phyloP scores from a whole-genome alignment of 352 stramenopile species.

The Globisporangium irregulare region DNA sequence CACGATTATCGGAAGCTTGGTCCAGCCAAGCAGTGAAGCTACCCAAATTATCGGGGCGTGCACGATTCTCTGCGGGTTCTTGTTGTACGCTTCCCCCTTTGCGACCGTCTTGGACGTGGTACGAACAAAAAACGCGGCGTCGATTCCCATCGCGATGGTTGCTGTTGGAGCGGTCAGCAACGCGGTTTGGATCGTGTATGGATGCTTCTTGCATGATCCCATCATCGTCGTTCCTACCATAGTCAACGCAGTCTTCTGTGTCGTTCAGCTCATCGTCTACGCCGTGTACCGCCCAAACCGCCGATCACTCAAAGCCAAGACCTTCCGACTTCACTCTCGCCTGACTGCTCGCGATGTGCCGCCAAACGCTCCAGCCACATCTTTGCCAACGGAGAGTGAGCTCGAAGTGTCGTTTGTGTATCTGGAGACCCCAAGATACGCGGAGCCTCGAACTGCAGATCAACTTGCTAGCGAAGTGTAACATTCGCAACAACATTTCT shows the following conservation, averaged over 20 bases:
- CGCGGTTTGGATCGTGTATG: conserved; percentile 39
- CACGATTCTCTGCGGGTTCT: conserved; percentile 26
- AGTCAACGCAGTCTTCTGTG: conserved; percentile 32
- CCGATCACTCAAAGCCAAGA: conserved; percentile 3
- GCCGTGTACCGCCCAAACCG: conserved; percentile 24
- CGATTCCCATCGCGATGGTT: conserved; percentile 39
- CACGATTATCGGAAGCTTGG: conserved; percentile 12
- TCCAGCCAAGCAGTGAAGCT: conserved; percentile 15
- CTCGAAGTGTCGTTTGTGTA: conserved; percentile 21
- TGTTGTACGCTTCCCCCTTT: conserved; percentile 36
- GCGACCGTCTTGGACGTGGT: conserved; percentile 28
- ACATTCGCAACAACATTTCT: not conserved
- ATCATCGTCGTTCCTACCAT: conserved; percentile 33
- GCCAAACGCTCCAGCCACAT: conserved; percentile 15
- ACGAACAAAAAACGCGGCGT: conserved; percentile 28
- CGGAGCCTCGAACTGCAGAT: not conserved
- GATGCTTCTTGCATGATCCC: conserved; percentile 27
- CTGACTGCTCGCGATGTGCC: not conserved
- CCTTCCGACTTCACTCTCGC: conserved; percentile 5
- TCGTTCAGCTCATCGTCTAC: conserved; percentile 37
- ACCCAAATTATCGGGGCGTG: conserved; percentile 23
- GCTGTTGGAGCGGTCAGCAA: conserved; percentile 37
- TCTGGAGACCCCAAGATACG: conserved; percentile 23
- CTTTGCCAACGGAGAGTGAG: conserved; percentile 9
- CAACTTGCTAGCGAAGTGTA: not conserved